phyloP scores from a whole-genome alignment of 129 eudicot species.

The Daucus carota region DNA sequence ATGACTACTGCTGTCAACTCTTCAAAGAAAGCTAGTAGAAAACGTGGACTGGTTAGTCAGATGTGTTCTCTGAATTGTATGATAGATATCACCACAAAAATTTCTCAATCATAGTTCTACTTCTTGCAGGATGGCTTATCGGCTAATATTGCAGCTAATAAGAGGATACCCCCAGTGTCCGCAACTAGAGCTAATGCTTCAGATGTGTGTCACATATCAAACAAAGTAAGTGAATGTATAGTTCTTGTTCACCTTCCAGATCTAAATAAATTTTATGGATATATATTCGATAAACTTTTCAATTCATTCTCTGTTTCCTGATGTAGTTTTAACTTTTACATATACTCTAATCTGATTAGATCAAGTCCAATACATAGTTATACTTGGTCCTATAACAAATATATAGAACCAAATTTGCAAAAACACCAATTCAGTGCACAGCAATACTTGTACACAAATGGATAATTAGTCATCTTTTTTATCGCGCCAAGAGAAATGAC shows the following conservation, averaged over 20 bases:
- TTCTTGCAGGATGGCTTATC: conserved; percentile 20
- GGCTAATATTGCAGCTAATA: conserved; percentile 14
- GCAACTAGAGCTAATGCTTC: conserved; percentile 12
- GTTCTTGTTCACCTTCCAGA: background rate
- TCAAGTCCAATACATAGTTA: too few species aligned
- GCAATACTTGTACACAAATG: too few species aligned
- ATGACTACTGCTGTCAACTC: background rate
- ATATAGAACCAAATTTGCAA: too few species aligned
- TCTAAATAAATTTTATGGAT: background rate
- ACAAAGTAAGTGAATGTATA: conserved; percentile 22
- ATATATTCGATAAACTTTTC: too few species aligned
- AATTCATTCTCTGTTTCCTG: too few species aligned
- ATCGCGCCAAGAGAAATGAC: too few species aligned
- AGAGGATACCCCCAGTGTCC: conserved; percentile 27
- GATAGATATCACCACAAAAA: background rate
- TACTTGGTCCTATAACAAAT: too few species aligned
- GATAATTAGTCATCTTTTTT: too few species aligned
- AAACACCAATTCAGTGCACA: too few species aligned
- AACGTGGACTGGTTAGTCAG: conserved; percentile 19
- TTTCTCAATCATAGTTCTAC: background rate
- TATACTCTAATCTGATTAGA: too few species aligned
- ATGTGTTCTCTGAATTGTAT: background rate
- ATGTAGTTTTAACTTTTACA: too few species aligned
- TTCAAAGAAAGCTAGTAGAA: background rate
- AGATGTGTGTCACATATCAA: conserved; percentile 4